These are phyloP conservation scores for Saccharum hybrid DNA, from an alignment of 202 grass and related monocot genomes.

Conservation along the genomic window DNA sequence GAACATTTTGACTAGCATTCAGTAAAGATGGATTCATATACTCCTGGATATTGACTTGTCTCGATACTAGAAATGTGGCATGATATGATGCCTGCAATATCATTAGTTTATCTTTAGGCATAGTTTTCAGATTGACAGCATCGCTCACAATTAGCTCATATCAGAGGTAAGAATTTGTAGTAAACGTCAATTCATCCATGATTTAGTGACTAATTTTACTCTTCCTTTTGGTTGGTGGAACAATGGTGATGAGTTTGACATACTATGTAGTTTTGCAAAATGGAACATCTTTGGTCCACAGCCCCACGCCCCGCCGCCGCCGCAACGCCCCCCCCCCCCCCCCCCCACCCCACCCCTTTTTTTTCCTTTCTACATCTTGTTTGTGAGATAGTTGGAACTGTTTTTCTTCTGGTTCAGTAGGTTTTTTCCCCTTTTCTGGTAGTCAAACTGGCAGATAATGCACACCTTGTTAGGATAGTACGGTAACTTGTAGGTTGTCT, in stretches of 20 bases:
- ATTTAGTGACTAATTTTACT: background rate
- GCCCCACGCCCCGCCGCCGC: too few relatives aligned
- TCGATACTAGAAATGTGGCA: conserved; percentile 36
- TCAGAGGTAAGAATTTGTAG: background rate
- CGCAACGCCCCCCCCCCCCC: too few relatives aligned
- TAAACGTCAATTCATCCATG: background rate
- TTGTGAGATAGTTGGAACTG: background rate
- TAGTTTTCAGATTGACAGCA: conserved; percentile 12
- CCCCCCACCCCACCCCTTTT: too few relatives aligned
- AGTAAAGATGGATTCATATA: conserved; percentile 49
- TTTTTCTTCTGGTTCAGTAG: conserved; percentile 8
- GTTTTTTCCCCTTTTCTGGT: background rate
- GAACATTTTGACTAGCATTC: conserved; percentile 38
- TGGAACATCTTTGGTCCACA: background rate
- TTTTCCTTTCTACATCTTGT: too few relatives aligned
- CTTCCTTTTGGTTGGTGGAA: conserved; percentile 2
- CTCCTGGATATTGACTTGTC: conserved; percentile 19
- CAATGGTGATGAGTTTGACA: conserved; percentile 6
- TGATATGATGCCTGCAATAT: conserved; percentile 34
- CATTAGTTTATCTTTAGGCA: conserved; percentile 6
- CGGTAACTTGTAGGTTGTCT: conserved; percentile 28
- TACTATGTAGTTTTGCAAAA: background rate
- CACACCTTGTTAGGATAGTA: conserved; percentile 30
- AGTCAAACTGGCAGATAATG: conserved; percentile 9
- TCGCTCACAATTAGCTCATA: background rate